Evolutionary conservation across 1,284 basidiomycete species (phyloP).

Genomic region (Malassezia arunalokei): DNA sequence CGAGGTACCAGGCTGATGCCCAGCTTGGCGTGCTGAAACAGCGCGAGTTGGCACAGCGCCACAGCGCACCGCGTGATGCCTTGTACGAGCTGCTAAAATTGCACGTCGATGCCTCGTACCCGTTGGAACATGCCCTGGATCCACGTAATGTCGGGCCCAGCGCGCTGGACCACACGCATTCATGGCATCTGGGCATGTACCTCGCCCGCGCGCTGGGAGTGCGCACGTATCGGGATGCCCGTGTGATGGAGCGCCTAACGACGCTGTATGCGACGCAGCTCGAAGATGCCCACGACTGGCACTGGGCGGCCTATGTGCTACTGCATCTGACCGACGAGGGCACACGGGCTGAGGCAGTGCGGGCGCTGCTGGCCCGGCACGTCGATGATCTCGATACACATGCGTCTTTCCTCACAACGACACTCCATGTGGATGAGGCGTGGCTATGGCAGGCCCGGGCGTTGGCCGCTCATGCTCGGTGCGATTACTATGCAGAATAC

Average conservation of each 20-base stretch:
- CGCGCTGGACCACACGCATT: slow-evolving; percentile 65
- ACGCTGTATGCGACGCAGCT: slow-evolving; percentile 76
- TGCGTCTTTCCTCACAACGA: slow-evolving; percentile 63
- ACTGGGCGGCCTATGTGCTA: slow-evolving; percentile 76
- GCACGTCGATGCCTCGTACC: slow-evolving; percentile 52
- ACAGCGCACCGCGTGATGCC: slow-evolving; percentile 52
- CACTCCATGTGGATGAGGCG: slow-evolving; percentile 62
- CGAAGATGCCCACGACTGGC: slow-evolving; percentile 66
- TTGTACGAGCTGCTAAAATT: slow-evolving; percentile 73
- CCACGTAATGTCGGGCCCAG: slow-evolving; percentile 66
- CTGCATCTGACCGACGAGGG: slow-evolving; percentile 68
- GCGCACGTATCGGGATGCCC: slow-evolving; percentile 69
- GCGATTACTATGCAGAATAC: slow-evolving; percentile 64
- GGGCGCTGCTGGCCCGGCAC: slow-evolving; percentile 65
- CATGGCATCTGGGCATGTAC: slow-evolving; percentile 87
- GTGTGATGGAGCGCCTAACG: slow-evolving; percentile 59
- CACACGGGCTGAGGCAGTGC: slow-evolving; percentile 62
- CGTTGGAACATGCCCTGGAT: slow-evolving; percentile 50
- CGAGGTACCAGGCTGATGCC: slow-evolving; percentile 30
- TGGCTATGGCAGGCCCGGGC: slow-evolving; percentile 87
- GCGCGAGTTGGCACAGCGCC: slow-evolving; percentile 24
- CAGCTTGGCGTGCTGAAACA: slow-evolving; percentile 25
- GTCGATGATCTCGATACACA: slow-evolving; percentile 56
- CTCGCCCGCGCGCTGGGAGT: slow-evolving; percentile 68
- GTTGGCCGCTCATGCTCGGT: slow-evolving; percentile 52